Percentiles rank a stretch among this genome's conserved stretches.
Evolutionary conservation across 2,329 filamentous ascomycete species (phyloP).

Genomic region (Fusarium haematococcum): DNA sequence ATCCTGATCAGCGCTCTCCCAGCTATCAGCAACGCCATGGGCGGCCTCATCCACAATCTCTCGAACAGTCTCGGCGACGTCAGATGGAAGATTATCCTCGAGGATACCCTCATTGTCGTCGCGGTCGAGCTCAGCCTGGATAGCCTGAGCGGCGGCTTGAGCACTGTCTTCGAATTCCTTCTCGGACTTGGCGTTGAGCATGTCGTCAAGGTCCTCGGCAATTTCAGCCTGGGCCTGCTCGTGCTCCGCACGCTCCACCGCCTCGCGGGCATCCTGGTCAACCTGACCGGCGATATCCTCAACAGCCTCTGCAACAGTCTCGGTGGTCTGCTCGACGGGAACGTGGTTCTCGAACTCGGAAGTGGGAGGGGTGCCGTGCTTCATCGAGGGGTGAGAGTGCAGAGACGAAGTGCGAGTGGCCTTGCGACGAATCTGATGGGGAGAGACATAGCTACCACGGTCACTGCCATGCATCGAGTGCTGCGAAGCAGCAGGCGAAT

Average conservation of each 20-base stretch:
- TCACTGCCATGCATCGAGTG: conserved; percentile 51
- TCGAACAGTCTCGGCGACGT: conserved; percentile 55
- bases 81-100: conserved; percentile 57
- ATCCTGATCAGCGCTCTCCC: conserved; percentile 88
- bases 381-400: conserved; percentile 44
- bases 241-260: conserved; percentile 68
- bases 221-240: conserved; percentile 62
- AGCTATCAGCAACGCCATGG: conserved; percentile 80
- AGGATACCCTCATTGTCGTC: conserved; percentile 64
- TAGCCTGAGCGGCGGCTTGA: conserved; percentile 58
- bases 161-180: conserved; percentile 65
- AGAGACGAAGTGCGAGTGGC: conserved; percentile 52
- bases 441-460: conserved; percentile 59
- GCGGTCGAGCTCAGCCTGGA: conserved; percentile 67
- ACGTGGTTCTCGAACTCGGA: conserved; percentile 47
- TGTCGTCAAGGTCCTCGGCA: conserved; percentile 58
- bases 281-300: conserved; percentile 70
- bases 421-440: conserved; percentile 55
- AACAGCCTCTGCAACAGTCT: conserved; percentile 79
- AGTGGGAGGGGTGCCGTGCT: conserved; percentile 46
- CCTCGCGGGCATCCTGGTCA: conserved; percentile 70
- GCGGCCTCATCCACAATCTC: conserved; percentile 61
- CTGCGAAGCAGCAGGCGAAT: conserved; percentile 54
- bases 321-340: conserved; percentile 68
- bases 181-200: conserved; percentile 64